Evolutionary conservation across 148 eudicot genomes (phyloP), one percentile per base, ranked within the genome.

Genomic region (Rhododendron simsii): DNA sequence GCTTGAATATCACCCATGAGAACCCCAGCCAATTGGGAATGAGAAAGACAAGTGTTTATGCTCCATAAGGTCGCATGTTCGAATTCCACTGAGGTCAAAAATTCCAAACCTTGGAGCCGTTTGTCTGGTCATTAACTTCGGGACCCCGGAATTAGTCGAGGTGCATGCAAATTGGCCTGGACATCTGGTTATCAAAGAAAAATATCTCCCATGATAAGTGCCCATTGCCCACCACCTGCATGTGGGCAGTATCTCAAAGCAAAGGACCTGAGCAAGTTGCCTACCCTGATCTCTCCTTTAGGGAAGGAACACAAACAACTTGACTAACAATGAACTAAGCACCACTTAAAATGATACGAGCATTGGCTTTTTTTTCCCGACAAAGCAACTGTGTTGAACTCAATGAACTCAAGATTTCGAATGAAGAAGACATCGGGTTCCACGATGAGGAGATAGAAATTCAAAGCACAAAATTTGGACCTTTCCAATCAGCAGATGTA

Each of bases 251-350:
- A 88, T 81, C 85, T 81, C 84, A 76, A 82, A 67, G 61, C 85
- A 69, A 81, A 81, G 85, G 85, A 77, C 78, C 77, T 20, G 33
- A 76, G 75, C 84, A 89, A 87, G 81, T 89, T 86, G 85, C 13
- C 48, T 47, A 65, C 71, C 83, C 39, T 35, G 48, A 53, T 47
- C 48, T 65, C 41, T 39, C 33, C 73, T 78, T 30, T 47, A 76
- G 28, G 80, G 50, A 76, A 76, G n/a, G 20, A 71, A 28, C 35
- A 16, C 78, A 74, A 69, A 71, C 76, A 30, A 71, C 76, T 13
- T 71, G 39, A 2, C 76, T 71, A 33, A 33, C 73, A 26, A 65
- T 9, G 30, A 65, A 65, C 13, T n/a, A 65, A 65, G 71, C 30
- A 65, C 73, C 73, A 26, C 33, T 7, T 2, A 65, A 65, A 65